Percentiles rank a stretch among this genome's conserved stretches.
Evolutionary conservation across 371 early-diverging fungal species (phyloP).

Genomic region (Actinomortierella ambigua): DNA sequence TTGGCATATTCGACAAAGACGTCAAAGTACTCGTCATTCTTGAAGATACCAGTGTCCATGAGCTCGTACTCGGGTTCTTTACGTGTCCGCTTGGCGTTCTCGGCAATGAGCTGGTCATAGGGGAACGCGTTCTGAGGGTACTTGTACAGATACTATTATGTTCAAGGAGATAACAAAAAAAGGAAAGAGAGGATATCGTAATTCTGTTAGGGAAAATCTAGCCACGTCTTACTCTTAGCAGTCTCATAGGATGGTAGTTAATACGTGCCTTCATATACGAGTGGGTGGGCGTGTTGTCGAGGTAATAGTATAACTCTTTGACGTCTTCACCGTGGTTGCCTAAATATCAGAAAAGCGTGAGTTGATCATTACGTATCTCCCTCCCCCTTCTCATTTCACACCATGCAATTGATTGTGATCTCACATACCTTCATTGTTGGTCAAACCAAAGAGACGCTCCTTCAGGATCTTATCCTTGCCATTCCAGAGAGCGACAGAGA

Average conservation of each 20-base stretch:
- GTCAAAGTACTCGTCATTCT: constrained; percentile 43
- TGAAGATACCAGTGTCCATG: constrained; percentile 35
- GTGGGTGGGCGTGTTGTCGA: constrained; percentile 38
- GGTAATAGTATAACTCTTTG: constrained; percentile 43
- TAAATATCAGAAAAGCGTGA: too few species aligned
- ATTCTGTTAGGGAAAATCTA: background rate
- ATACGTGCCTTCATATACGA: constrained; percentile 43
- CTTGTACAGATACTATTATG: constrained; percentile 32
- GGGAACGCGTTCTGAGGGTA: constrained; percentile 41
- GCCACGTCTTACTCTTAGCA: background rate
- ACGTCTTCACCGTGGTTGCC: constrained; percentile 47
- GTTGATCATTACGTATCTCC: too few species aligned
- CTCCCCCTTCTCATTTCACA: background rate
- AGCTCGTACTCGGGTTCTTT: constrained; percentile 32
- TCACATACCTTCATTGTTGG: constrained; percentile 35
- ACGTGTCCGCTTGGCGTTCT: constrained; percentile 14
- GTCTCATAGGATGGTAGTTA: background rate
- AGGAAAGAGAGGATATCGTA: background rate
- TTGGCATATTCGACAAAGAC: constrained; percentile 45
- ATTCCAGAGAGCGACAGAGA: constrained; percentile 45
- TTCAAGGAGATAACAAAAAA: too few species aligned
- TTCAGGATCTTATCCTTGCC: constrained; percentile 41
- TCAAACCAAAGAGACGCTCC: constrained; percentile 42
- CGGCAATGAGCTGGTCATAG: constrained; percentile 27
- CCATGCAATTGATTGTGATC: background rate